Percentiles rank a stretch among this genome's conserved stretches.
These are phyloP conservation scores for Kwoniella sp. DNA, from an alignment of 768 basidiomycete species.

Conservation along the genomic window DNA sequence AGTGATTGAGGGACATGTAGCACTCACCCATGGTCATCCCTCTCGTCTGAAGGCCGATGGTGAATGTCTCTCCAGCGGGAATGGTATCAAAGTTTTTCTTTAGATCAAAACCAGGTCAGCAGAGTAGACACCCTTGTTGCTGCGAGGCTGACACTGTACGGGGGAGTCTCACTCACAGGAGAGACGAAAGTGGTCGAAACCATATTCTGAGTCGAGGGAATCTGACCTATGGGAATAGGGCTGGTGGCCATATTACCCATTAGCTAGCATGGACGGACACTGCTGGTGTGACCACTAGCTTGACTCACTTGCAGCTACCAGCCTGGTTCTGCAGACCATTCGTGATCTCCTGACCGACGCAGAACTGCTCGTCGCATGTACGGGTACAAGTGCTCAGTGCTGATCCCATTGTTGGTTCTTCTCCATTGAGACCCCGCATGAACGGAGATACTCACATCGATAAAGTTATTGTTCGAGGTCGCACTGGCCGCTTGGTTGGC, in stretches of 20 bases:
- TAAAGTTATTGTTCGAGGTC: slow-evolving; percentile 66
- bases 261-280: neutral
- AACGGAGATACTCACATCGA: slow-evolving; percentile 17
- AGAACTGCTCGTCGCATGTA: slow-evolving; percentile 50
- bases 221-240: slow-evolving; percentile 49
- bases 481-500: slow-evolving; percentile 62
- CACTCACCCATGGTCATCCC: slow-evolving; percentile 37
- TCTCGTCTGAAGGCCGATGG: slow-evolving; percentile 61
- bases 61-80: slow-evolving; percentile 61
- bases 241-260: neutral
- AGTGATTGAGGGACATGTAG: neutral
- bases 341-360: slow-evolving; percentile 60
- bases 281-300: slow-evolving; percentile 25
- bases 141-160: neutral
- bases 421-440: too few species aligned
- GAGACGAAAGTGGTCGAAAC: slow-evolving; percentile 61
- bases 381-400: too few species aligned
- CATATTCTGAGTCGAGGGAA: slow-evolving; percentile 64
- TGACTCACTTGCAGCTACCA: slow-evolving; percentile 40
- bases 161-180: slow-evolving; percentile 57
- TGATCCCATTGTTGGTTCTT: too few species aligned
- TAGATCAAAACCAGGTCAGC: neutral
- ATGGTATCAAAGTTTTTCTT: slow-evolving; percentile 53
- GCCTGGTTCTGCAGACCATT: slow-evolving; percentile 60
- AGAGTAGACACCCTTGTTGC: too few species aligned